Evolutionary conservation across 176 grass and related monocot genomes (phyloP).

Genomic region (Triticum monococcum): DNA sequence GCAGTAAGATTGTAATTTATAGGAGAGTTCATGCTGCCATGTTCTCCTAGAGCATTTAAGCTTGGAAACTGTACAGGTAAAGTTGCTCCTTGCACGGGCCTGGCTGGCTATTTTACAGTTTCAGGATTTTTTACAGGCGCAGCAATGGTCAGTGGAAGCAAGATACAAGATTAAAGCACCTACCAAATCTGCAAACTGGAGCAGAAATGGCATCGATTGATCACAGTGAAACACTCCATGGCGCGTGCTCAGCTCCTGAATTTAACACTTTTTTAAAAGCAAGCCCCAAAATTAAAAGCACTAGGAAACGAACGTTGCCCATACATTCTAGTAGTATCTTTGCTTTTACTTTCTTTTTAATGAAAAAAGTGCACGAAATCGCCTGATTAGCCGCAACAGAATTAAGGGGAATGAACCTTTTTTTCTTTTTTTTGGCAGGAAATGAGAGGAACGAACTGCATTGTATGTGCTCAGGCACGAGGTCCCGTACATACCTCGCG

Average conservation of each 20-base stretch:
- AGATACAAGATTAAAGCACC: neutral
- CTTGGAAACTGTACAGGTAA: constrained; percentile 7
- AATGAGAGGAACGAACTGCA: neutral
- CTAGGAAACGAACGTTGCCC: constrained; percentile 15
- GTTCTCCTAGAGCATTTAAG: neutral
- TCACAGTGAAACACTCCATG: neutral
- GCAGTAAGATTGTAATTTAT: neutral
- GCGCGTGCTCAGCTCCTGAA: neutral
- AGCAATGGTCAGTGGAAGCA: neutral
- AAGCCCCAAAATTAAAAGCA: neutral
- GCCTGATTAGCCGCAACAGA: constrained; percentile 1
- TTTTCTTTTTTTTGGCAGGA: neutral
- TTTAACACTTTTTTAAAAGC: neutral
- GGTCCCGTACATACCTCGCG: constrained; percentile 24
- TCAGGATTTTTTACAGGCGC: neutral
- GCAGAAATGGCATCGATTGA: neutral
- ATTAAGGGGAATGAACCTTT: neutral
- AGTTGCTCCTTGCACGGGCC: neutral
- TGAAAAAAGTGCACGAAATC: constrained; percentile 3
- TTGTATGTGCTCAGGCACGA: neutral
- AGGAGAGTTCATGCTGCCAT: neutral
- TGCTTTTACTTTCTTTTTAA: neutral
- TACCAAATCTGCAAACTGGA: neutral
- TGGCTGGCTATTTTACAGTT: neutral
- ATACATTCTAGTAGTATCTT: neutral